Evolutionary conservation across 2,329 filamentous ascomycete genomes (phyloP).

Genomic region (Knufia petricola): DNA sequence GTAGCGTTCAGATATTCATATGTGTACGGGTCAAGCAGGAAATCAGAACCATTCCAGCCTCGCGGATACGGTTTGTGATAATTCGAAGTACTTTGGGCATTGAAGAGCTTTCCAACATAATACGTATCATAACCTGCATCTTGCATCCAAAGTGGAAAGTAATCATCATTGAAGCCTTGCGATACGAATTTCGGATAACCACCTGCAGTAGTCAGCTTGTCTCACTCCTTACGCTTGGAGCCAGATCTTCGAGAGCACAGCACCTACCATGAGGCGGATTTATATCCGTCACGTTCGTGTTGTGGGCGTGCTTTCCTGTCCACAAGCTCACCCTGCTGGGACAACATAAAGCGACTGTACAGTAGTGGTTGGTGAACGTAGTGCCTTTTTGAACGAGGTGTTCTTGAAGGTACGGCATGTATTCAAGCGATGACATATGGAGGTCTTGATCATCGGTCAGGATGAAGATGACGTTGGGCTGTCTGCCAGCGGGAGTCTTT

Average conservation of each 20-base stretch:
- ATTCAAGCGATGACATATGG: constrained; percentile 50
- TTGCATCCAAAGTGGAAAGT: constrained; percentile 45
- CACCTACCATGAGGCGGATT: constrained; percentile 29
- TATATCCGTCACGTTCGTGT: constrained; percentile 59
- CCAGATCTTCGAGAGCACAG: background rate
- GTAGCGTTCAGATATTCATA: constrained; percentile 59
- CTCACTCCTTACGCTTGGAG: background rate
- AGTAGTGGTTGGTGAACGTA: constrained; percentile 53
- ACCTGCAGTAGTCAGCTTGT: constrained; percentile 17
- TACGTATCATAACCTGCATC: constrained; percentile 44
- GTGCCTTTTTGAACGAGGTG: constrained; percentile 51
- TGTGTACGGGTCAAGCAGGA: constrained; percentile 41
- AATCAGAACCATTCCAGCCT: constrained; percentile 34
- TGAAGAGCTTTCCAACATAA: constrained; percentile 49
- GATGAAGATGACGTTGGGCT: constrained; percentile 56
- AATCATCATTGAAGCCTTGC: constrained; percentile 42
- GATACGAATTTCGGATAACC: constrained; percentile 44
- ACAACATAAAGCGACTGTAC: constrained; percentile 58
- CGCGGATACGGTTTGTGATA: constrained; percentile 34
- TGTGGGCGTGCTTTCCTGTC: constrained; percentile 59
- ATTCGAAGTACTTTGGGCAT: constrained; percentile 41
- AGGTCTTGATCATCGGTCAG: constrained; percentile 60
- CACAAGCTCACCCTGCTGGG: constrained; percentile 56
- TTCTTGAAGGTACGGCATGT: constrained; percentile 50
- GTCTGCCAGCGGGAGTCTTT: background rate